A percentile compares a stretch with the other conserved stretches of the same genome.
These are phyloP conservation scores for Alternaria postmessia DNA, from an alignment of 2,329 filamentous ascomycete genomes.

Conservation along the genomic window DNA sequence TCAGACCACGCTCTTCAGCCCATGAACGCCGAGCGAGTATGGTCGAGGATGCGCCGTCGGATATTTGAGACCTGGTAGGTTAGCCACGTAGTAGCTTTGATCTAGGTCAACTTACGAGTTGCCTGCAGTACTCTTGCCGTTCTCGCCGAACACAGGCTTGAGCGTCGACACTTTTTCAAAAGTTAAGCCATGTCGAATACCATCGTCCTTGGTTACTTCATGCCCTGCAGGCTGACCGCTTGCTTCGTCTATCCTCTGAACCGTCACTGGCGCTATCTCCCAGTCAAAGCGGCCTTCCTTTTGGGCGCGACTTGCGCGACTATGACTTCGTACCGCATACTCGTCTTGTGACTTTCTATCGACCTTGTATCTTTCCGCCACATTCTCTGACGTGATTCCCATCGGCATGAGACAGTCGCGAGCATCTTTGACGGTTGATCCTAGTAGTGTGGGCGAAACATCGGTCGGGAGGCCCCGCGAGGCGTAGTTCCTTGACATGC, in stretches of 20 bases:
- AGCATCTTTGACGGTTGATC: constrained; percentile 77
- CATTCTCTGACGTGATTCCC: constrained; percentile 98
- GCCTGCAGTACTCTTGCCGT: constrained; percentile 88
- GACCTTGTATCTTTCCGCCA: constrained; percentile 86
- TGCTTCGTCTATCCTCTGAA: constrained; percentile 73
- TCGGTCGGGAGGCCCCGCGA: constrained; percentile 73
- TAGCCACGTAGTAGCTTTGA: neutral
- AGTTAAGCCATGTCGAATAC: constrained; percentile 88
- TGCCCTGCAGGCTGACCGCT: constrained; percentile 77
- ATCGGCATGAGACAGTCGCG: constrained; percentile 90
- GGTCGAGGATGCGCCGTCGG: constrained; percentile 88
- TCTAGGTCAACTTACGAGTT: constrained; percentile 60
- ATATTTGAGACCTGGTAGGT: constrained; percentile 78
- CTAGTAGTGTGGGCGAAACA: constrained; percentile 76
- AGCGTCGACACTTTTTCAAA: constrained; percentile 82
- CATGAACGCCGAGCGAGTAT: constrained; percentile 93
- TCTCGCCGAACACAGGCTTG: constrained; percentile 86
- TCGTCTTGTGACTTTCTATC: constrained; percentile 80
- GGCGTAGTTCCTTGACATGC: constrained; percentile 89
- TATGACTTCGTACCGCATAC: constrained; percentile 87
- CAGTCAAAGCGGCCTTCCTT: constrained; percentile 89
- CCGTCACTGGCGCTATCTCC: constrained; percentile 88
- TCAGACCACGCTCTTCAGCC: constrained; percentile 83
- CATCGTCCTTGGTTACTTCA: constrained; percentile 85
- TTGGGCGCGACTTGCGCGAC: constrained; percentile 84